A percentile compares a stretch with the other conserved stretches of the same genome.
Evolutionary conservation across 164 flowering plant species (phyloP).

Genomic region (Macadamia tetraphylla): DNA sequence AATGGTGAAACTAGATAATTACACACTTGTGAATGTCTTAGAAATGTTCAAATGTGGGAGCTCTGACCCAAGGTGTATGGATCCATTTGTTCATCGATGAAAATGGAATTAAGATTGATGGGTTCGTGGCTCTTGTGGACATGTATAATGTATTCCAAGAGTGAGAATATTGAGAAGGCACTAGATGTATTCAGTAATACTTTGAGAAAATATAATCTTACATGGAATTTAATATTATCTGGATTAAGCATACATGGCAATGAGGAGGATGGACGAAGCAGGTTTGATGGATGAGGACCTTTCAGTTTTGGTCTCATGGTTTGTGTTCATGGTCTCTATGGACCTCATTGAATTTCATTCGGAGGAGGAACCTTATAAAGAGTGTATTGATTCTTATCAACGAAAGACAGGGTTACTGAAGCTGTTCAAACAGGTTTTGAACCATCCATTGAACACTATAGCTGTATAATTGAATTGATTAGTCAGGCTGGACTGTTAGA

Average conservation of each 20-base stretch:
- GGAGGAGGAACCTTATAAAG: too few relatives aligned
- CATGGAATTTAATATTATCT: constrained; percentile 38
- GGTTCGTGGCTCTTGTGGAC: constrained; percentile 37
- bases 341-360: too few relatives aligned
- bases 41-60: too few relatives aligned
- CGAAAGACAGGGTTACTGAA: too few relatives aligned
- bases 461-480: constrained; percentile 38
- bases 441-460: constrained; percentile 35
- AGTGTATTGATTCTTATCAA: too few relatives aligned
- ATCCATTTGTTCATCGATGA: constrained; percentile 30
- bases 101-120: constrained; percentile 21
- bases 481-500: constrained; percentile 26
- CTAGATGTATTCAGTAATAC: constrained; percentile 19
- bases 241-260: constrained; percentile 34
- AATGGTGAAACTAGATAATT: constrained; percentile 19
- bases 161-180: constrained; percentile 24
- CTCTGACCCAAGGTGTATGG: constrained; percentile 34
- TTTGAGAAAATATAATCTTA: constrained; percentile 24
- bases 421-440: background rate
- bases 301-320: constrained; percentile 23
- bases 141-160: constrained; percentile 3
- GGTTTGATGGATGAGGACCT: constrained; percentile 25
- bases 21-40: too few relatives aligned
- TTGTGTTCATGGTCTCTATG: constrained; percentile 19
- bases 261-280: constrained; percentile 21